Evolutionary conservation across 2,329 filamentous ascomycete genomes (phyloP).

Genomic region (Tolypocladium inflatum): DNA sequence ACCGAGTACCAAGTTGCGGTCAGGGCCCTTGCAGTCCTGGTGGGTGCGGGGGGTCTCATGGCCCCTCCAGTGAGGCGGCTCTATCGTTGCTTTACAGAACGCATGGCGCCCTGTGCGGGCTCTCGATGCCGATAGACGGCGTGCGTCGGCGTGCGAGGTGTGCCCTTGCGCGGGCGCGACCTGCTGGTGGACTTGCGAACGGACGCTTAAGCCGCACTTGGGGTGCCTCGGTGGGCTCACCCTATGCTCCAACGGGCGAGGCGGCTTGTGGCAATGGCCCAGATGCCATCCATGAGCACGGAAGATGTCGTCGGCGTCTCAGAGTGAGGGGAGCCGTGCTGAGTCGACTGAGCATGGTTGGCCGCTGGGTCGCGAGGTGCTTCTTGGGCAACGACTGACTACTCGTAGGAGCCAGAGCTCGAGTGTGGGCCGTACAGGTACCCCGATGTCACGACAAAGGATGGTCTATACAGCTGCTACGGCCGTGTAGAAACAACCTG

Average conservation of each 20-base stretch:
- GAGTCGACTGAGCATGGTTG: background rate
- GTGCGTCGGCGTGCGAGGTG: background rate
- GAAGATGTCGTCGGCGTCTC: background rate
- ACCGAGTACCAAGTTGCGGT: background rate
- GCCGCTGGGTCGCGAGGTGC: background rate
- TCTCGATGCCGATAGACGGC: background rate
- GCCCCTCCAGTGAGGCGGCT: background rate
- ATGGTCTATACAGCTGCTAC: background rate
- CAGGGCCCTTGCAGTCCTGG: background rate
- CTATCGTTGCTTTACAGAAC: background rate
- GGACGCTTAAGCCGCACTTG: background rate
- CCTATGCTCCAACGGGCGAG: background rate
- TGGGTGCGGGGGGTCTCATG: background rate
- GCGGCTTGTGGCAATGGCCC: background rate
- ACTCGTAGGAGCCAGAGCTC: background rate
- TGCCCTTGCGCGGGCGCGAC: background rate
- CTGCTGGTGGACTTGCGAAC: background rate
- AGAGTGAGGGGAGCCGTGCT: background rate
- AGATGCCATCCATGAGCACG: background rate
- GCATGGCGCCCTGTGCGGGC: background rate
- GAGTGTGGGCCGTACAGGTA: background rate
- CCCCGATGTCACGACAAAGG: background rate
- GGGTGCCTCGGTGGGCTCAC: background rate
- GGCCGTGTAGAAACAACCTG: no score
- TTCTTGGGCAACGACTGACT: background rate